Evolutionary conservation across 2,329 filamentous ascomycete species (phyloP), one percentile per base, ranked within the genome.

Genomic region (Talaromyces sp.): DNA sequence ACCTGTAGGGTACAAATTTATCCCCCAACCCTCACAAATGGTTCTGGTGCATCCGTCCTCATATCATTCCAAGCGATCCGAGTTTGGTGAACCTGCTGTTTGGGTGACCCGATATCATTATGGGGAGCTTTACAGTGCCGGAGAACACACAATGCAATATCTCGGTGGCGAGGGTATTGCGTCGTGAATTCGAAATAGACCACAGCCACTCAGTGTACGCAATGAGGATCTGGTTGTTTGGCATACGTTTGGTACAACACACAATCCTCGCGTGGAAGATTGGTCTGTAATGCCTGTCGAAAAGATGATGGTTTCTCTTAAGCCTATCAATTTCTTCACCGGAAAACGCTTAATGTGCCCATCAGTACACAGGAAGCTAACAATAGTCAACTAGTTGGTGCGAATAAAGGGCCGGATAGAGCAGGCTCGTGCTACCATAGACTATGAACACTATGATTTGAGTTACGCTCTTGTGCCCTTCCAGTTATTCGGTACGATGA

Each of bases 1-100:
- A 2, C 73, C 80, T 0, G 78, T 83, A 1, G 79, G 73, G 0
- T 85, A 82, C 66, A 84, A 83, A 58, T 73, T 85, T 46, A 66
- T 75, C 50, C 72, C 77, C 0, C 76, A 74, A 5, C 77, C 79
- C 5, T 83, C 80, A 64, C 82, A 85, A 61, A 77, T 81, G 58
- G 75, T 85, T 30, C 73, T 85, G 5, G 79, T 82, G 0, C 74
- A 82, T 54, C 66, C 75, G 3, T 66, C 71, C 2, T 77, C 73
- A 14, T 80, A 72, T 66, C 76, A 82, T 61, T 66, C 68, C 47
- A 74, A 73, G 53, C 74, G 80, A 10, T 78, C 79, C 13, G 79
- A 82, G 56, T 82, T 80, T 63, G 75, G 68, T 4, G 72, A 76
- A 24, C 77, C 80, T 57, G 75, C 80, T 5, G 66, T 82, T 40